Percentiles rank a stretch among this genome's conserved stretches.
Evolutionary conservation across 306 rosid genomes (phyloP).

Genomic region (Luffa acutangula): DNA sequence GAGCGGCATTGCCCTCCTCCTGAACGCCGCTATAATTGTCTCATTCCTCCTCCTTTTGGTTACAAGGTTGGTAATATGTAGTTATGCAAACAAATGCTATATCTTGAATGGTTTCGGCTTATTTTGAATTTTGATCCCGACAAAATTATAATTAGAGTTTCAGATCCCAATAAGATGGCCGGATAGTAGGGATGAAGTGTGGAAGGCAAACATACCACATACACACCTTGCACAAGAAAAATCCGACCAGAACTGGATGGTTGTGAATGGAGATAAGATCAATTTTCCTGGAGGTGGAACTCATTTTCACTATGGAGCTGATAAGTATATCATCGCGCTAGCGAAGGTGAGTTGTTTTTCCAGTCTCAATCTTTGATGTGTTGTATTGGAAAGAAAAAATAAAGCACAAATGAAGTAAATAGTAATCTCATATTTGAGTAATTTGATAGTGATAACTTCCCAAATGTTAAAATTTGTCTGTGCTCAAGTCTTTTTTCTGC

Average conservation of each 20-base stretch:
- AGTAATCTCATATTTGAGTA: neutral
- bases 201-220: constrained; percentile 66
- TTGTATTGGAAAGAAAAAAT: neutral
- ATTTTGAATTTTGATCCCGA: constrained; percentile 28
- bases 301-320: constrained; percentile 55
- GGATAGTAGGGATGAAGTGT: constrained; percentile 53
- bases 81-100: neutral
- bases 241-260: constrained; percentile 66
- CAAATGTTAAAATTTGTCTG: neutral
- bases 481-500: neutral
- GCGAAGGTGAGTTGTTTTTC: constrained; percentile 24
- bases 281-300: constrained; percentile 65
- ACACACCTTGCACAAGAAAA: constrained; percentile 52
- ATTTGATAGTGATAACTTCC: neutral
- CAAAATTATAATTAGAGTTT: constrained; percentile 21
- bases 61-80: constrained; percentile 33
- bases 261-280: constrained; percentile 56
- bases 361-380: neutral
- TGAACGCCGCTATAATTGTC: constrained; percentile 43
- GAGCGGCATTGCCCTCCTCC: constrained; percentile 51
- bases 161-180: constrained; percentile 61
- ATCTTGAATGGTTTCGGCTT: neutral
- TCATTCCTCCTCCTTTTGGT: constrained; percentile 43
- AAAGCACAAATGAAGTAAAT: neutral
- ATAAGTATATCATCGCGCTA: constrained; percentile 45